Percentiles rank a stretch among this genome's conserved stretches.
phyloP scores from a whole-genome alignment of 164 flowering plant species.

The Vitis labrusca region DNA sequence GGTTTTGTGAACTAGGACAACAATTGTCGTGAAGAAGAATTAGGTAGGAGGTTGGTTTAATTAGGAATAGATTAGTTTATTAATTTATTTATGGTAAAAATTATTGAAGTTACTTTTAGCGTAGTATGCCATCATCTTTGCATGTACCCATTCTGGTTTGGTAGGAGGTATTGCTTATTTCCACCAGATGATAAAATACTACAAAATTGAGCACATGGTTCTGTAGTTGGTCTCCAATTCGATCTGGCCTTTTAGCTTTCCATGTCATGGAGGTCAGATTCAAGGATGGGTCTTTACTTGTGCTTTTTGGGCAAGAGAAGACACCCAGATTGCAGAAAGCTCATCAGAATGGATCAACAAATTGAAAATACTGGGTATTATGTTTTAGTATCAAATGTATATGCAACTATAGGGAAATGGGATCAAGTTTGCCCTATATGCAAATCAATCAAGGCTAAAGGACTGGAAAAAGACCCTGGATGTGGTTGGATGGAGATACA shows the following conservation, averaged over 20 bases:
- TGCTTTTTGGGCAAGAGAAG: slow-evolving; percentile 33
- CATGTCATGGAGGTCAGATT: slow-evolving; percentile 49
- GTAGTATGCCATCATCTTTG: slow-evolving; percentile 26
- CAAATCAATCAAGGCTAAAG: slow-evolving; percentile 31
- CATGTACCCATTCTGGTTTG: slow-evolving; percentile 53
- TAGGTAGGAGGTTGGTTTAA: no score
- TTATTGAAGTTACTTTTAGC: no score
- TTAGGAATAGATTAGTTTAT: no score
- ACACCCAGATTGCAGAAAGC: slow-evolving; percentile 27
- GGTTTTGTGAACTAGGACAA: no score
- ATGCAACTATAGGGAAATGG: slow-evolving; percentile 49
- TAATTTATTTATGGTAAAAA: no score
- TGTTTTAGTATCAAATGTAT: slow-evolving; percentile 44
- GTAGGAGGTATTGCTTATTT: slow-evolving; percentile 33
- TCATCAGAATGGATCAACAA: slow-evolving; percentile 23
- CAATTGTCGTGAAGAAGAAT: no score
- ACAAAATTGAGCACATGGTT: slow-evolving; percentile 37
- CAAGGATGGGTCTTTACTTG: slow-evolving; percentile 50
- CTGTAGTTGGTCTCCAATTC: slow-evolving; percentile 42
- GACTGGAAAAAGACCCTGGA: slow-evolving; percentile 43
- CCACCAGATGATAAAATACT: slow-evolving; percentile 25
- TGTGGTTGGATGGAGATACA: slow-evolving; percentile 48
- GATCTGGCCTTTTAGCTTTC: slow-evolving; percentile 26
- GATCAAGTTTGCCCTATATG: slow-evolving; percentile 33
- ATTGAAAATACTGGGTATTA: slow-evolving; percentile 35